Conservation (phyloP, 2,329 filamentous ascomycete species). For the Aspergillus fijiensis region DNA sequence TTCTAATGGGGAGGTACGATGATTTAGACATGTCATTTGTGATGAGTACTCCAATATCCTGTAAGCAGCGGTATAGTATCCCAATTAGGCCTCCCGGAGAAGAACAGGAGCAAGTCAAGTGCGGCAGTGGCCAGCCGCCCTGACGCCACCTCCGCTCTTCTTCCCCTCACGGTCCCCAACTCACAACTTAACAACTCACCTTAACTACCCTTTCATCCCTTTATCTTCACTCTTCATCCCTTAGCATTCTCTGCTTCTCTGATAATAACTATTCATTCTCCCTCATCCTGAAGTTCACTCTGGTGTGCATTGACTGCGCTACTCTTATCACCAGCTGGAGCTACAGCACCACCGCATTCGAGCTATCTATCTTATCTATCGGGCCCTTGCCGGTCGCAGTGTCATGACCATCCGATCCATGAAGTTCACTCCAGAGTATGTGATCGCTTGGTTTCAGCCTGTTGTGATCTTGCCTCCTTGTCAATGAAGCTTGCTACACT, state of each 20-base stretch:
- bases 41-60: not conserved
- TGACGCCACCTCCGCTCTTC: conserved; percentile 7
- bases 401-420: conserved; percentile 43
- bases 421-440: conserved; percentile 46
- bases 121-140: not conserved
- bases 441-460: not conserved
- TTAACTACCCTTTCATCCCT: not conserved
- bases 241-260: not conserved
- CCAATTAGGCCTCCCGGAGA: not conserved
- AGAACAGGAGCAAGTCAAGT: too few relatives aligned
- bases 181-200: conserved; percentile 1
- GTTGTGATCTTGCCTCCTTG: not conserved
- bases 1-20: conserved; percentile 11
- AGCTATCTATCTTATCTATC: conserved; percentile 19
- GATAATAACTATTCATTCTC: too few relatives aligned
- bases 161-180: conserved; percentile 20
- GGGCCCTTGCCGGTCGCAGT: conserved; percentile 15
- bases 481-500: not conserved
- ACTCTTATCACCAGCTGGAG: not conserved
- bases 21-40: not conserved
- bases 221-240: conserved; percentile 2
- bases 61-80: not conserved
- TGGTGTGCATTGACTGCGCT: not conserved
- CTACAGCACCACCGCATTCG: conserved; percentile 14
- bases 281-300: not conserved